phyloP scores from a whole-genome alignment of 2,329 filamentous ascomycete species.

The Neopestalotiopsis clavispora region DNA sequence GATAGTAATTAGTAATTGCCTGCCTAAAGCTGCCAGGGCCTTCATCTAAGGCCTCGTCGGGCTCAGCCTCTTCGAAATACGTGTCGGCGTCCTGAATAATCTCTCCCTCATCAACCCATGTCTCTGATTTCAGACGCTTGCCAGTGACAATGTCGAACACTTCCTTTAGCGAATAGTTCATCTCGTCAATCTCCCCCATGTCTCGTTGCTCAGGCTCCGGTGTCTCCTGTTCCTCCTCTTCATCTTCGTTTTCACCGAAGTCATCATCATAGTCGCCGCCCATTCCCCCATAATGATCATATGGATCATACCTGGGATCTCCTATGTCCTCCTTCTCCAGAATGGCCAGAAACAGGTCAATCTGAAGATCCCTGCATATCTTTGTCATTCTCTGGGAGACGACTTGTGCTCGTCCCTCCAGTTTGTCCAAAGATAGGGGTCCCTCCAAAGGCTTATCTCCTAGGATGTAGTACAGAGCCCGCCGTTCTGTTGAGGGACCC shows the following conservation, averaged over 20 bases:
- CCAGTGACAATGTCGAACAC: background rate
- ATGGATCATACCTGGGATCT: background rate
- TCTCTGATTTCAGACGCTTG: background rate
- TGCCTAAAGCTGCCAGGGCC: background rate
- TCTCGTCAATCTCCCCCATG: background rate
- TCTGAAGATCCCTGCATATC: background rate
- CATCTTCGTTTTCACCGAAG: background rate
- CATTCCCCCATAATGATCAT: background rate
- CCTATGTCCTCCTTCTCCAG: background rate
- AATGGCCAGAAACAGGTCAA: background rate
- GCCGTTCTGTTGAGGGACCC: background rate
- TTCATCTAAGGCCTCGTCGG: background rate
- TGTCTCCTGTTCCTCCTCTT: background rate
- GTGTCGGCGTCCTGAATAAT: background rate
- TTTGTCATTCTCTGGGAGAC: background rate
- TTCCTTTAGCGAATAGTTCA: background rate
- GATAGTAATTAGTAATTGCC: background rate
- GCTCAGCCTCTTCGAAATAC: background rate
- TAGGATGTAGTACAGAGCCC: background rate
- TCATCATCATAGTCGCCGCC: background rate
- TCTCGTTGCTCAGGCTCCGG: background rate
- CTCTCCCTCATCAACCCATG: background rate
- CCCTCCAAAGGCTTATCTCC: background rate
- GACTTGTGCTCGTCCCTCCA: background rate
- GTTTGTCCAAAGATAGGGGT: background rate